These are phyloP conservation scores for Kingdonia uniflora DNA, from an alignment of 164 flowering plant species.

Conservation along the genomic window DNA sequence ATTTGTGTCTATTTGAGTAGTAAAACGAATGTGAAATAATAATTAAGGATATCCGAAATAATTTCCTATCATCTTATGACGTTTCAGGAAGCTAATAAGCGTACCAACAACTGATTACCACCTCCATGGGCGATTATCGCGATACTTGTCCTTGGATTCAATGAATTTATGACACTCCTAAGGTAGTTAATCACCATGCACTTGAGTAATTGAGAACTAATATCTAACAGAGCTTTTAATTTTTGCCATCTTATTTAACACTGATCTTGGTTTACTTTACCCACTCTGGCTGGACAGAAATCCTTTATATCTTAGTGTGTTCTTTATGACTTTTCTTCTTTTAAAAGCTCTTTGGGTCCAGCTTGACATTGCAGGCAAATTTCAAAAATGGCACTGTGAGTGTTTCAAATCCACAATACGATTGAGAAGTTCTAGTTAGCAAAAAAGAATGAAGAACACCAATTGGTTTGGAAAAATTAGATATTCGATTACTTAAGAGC, in stretches of 20 bases:
- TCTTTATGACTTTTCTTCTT: constrained; percentile 38
- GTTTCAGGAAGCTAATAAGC: constrained; percentile 60
- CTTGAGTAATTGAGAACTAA: background rate
- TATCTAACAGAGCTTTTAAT: background rate
- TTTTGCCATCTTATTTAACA: no score
- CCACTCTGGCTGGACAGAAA: constrained; percentile 72
- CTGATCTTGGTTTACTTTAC: no score
- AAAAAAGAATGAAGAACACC: no score
- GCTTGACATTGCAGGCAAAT: constrained; percentile 41
- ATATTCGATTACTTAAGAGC: no score
- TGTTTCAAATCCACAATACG: no score
- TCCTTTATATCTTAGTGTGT: constrained; percentile 44
- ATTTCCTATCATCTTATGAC: background rate
- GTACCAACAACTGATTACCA: constrained; percentile 63
- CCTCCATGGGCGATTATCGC: constrained; percentile 82
- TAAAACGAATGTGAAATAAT: no score
- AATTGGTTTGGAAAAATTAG: no score
- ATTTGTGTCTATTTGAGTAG: no score
- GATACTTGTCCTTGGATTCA: constrained; percentile 58
- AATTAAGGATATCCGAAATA: no score
- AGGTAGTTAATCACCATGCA: constrained; percentile 22
- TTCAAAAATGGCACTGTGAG: constrained; percentile 62
- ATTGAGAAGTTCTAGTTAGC: no score
- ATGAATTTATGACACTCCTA: constrained; percentile 59
- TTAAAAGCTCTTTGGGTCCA: constrained; percentile 65